These are phyloP conservation scores for Eucalyptus virginea DNA, from an alignment of 345 rosid species.

Conservation along the genomic window DNA sequence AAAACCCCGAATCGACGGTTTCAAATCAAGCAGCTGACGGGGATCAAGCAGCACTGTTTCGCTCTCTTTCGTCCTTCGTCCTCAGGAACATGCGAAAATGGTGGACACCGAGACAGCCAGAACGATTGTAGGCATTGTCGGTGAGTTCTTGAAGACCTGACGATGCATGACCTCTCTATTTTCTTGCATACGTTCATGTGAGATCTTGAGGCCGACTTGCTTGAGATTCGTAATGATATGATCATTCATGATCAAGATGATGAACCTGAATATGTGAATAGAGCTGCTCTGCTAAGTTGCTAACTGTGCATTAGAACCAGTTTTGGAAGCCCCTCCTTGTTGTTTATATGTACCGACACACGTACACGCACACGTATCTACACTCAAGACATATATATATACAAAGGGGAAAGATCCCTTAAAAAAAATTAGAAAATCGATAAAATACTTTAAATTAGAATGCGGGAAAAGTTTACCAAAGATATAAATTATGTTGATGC, in stretches of 20 bases:
- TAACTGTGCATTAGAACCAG: not conserved
- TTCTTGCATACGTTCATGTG: not conserved
- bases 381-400: not conserved
- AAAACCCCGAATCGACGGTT: not conserved
- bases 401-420: not conserved
- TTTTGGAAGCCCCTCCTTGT: not conserved
- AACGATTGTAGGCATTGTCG: conserved; percentile 46
- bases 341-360: not conserved
- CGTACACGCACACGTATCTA: not conserved
- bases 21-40: not conserved
- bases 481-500: not conserved
- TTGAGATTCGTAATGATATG: not conserved
- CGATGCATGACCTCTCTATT: not conserved
- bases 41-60: not conserved
- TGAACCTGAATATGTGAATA: not conserved
- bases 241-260: not conserved
- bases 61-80: not conserved
- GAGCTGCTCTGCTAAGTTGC: not conserved
- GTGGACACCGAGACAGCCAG: conserved; percentile 4
- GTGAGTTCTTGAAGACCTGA: conserved; percentile 7
- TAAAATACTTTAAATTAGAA: no score
- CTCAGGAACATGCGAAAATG: not conserved
- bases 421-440: no score
- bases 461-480: not conserved
- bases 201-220: not conserved